These are phyloP conservation scores for Aspergillus thermomutatus DNA, from an alignment of 2,329 filamentous ascomycete genomes.

Conservation along the genomic window DNA sequence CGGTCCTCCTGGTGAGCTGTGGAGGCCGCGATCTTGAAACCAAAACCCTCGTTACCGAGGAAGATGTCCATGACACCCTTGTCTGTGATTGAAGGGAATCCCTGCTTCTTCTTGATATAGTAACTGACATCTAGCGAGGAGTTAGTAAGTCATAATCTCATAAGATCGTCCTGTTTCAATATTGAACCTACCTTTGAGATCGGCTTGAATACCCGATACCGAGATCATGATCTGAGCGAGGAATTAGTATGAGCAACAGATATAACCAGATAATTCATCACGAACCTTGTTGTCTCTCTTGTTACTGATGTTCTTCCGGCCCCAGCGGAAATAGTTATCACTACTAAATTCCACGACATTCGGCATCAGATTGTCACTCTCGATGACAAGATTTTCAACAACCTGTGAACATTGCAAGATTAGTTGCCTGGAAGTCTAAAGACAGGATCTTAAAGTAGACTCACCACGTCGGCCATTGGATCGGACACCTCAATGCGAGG, in stretches of 20 bases:
- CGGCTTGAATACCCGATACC: slow-evolving; percentile 87
- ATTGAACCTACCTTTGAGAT: slow-evolving; percentile 55
- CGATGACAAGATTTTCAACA: slow-evolving; percentile 90
- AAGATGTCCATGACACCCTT: slow-evolving; percentile 85
- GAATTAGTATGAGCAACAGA: background rate
- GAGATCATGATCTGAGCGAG: slow-evolving; percentile 63
- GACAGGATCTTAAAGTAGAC: slow-evolving; percentile 5
- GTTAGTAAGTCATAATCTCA: slow-evolving; percentile 4
- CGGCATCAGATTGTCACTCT: slow-evolving; percentile 94
- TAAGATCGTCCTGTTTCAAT: background rate
- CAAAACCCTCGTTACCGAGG: slow-evolving; percentile 81
- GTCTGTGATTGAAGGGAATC: slow-evolving; percentile 85
- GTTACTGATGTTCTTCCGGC: slow-evolving; percentile 79
- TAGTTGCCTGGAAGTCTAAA: background rate
- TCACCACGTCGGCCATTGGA: slow-evolving; percentile 69
- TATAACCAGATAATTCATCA: background rate
- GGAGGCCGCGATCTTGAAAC: slow-evolving; percentile 86
- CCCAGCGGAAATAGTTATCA: slow-evolving; percentile 94
- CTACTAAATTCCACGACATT: slow-evolving; percentile 84
- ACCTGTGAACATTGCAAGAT: slow-evolving; percentile 39
- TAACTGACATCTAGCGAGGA: slow-evolving; percentile 70
- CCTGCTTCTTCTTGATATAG: slow-evolving; percentile 91
- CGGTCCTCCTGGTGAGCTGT: slow-evolving; percentile 72
- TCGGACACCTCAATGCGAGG: slow-evolving; percentile 93
- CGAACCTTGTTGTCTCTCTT: slow-evolving; percentile 72